Evolutionary conservation across 768 basidiomycete species (phyloP), one percentile per base, ranked within the genome.

Genomic region (Leccinellum luteum): DNA sequence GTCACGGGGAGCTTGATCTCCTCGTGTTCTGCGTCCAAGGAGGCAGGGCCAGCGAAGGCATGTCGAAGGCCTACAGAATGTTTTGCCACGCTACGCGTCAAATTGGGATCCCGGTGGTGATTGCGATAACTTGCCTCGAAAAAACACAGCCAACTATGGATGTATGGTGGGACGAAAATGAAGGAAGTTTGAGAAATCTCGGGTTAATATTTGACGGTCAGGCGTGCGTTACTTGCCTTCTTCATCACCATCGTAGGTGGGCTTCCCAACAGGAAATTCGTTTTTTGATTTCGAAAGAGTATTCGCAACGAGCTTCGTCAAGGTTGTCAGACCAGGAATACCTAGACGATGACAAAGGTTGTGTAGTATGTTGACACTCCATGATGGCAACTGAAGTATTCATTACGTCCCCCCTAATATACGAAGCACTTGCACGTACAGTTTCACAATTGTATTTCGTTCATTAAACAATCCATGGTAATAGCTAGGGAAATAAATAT

Each of bases 61-160:
- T 70, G 51, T 44, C 43, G 3, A 53, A n/a, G 1, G 53, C 52
- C 6, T 72, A 73, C 55, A 61, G 47, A 6, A 45, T 6, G 0
- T 75, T 79, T 51, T 62, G 69, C 27, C 59, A 64, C 17, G 56
- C 74, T 4, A 70, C 76, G 7, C 75, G 76, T 54, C 66, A 52
- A 32, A 34, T 64, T 9, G 53, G 64, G 21, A 69, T 72, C n/a
- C 77, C 78, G 1, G 71, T 75, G 44, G 67, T 75, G 13, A 52
- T 79, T 9, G 75, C 62, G 6, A 48, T 79, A 17, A 79, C 76
- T 13, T 69, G 74, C 43, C 66, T 79, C 5, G 79, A 78, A 57
- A 58, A 57, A 28, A 25, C n/a, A 17, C 63, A 66, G 28, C 62
- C 62, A 17, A 51, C 59, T 1, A 73, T 74, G 72, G 74, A 74